Conservation (phyloP, 1,284 basidiomycete genomes). For the Austroboletus niveus region DNA sequence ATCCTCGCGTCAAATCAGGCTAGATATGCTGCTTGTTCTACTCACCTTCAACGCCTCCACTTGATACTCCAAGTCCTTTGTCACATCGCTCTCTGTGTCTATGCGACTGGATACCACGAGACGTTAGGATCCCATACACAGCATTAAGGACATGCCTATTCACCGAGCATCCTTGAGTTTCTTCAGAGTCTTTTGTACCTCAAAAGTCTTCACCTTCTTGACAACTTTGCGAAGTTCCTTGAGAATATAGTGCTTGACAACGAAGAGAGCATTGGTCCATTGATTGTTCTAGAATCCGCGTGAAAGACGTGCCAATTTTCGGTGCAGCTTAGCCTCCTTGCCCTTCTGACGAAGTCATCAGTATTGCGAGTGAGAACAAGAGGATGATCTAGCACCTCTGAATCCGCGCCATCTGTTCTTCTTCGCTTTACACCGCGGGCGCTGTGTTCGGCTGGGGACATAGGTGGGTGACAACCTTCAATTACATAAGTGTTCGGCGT, state of each 20-base stretch:
- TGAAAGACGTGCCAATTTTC: slow-evolving; percentile 44
- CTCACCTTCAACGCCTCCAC: slow-evolving; percentile 67
- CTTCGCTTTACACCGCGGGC: slow-evolving; percentile 23
- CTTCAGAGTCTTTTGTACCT: slow-evolving; percentile 82
- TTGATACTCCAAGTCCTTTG: slow-evolving; percentile 62
- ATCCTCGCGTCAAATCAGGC: slow-evolving; percentile 1
- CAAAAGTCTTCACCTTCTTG: slow-evolving; percentile 83
- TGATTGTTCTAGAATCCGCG: slow-evolving; percentile 7
- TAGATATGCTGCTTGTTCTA: slow-evolving; percentile 2
- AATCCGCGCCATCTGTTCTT: slow-evolving; percentile 8
- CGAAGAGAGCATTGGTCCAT: slow-evolving; percentile 9
- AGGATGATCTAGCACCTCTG: slow-evolving; percentile 11
- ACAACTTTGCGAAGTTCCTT: slow-evolving; percentile 67
- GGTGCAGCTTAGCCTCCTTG: slow-evolving; percentile 16
- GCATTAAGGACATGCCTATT: slow-evolving; percentile 11
- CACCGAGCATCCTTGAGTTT: slow-evolving; percentile 74
- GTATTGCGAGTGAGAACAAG: background rate
- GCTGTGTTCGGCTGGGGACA: slow-evolving; percentile 7
- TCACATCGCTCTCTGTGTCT: slow-evolving; percentile 38
- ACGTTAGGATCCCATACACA: slow-evolving; percentile 1
- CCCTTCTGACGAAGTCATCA: slow-evolving; percentile 16
- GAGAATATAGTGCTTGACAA: slow-evolving; percentile 61
- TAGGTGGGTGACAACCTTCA: background rate
- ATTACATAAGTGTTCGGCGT: too few relatives aligned
- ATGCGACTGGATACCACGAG: slow-evolving; percentile 38